Conservation (phyloP, 2,329 filamentous ascomycete species). For the Pyrenochaeta sp. region DNA sequence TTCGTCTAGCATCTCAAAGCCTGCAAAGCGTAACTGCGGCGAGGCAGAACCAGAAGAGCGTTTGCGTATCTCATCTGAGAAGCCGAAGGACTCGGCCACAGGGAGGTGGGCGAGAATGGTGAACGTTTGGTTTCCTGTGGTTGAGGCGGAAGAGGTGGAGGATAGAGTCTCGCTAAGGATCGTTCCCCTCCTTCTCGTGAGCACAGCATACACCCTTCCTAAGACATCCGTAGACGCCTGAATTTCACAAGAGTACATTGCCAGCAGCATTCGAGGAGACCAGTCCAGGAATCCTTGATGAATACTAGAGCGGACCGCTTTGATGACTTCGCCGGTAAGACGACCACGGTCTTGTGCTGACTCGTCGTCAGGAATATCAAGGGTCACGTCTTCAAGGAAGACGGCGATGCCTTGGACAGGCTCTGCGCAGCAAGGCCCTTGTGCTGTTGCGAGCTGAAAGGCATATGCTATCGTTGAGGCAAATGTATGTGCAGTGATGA, state of each 20-base stretch:
- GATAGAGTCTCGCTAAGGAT: conserved; percentile 93
- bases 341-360: conserved; percentile 74
- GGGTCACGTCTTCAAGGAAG: conserved; percentile 80
- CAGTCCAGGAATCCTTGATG: conserved; percentile 90
- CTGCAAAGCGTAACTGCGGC: conserved; percentile 91
- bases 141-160: conserved; percentile 94
- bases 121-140: conserved; percentile 92
- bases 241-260: conserved; percentile 98
- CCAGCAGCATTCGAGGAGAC: conserved; percentile 92
- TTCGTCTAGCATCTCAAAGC: conserved; percentile 91
- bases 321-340: conserved; percentile 92
- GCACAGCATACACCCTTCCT: conserved; percentile 93
- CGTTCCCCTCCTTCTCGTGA: conserved; percentile 89
- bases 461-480: conserved; percentile 91
- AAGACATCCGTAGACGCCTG: conserved; percentile 96
- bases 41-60: conserved; percentile 88
- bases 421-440: conserved; percentile 91
- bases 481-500: conserved; percentile 71
- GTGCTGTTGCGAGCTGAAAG: conserved; percentile 89
- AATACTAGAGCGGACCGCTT: conserved; percentile 84
- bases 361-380: conserved; percentile 63
- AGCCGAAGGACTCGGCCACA: conserved; percentile 94
- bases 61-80: conserved; percentile 95
- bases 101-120: conserved; percentile 88
- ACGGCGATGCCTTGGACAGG: conserved; percentile 93